Evolutionary conservation across 2,329 filamentous ascomycete species (phyloP).

Genomic region (Xylaria sp.): DNA sequence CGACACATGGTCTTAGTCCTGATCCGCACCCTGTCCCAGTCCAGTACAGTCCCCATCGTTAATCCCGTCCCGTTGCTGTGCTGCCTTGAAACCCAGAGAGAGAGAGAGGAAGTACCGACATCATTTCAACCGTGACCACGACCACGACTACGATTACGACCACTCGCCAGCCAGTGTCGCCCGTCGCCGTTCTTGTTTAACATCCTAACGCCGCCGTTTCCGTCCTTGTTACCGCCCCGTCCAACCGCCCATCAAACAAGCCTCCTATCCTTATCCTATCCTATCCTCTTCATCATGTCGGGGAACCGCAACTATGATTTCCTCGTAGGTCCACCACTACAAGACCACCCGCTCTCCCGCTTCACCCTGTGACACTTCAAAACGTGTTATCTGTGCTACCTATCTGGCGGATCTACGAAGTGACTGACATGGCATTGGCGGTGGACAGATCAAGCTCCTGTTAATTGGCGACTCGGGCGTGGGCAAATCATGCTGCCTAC

Average conservation of each 20-base stretch:
- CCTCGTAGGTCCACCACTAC: constrained; percentile 72
- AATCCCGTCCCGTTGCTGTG: constrained; percentile 12
- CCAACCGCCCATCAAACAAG: constrained; percentile 16
- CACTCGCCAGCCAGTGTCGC: constrained; percentile 22
- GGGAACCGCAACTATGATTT: constrained; percentile 99
- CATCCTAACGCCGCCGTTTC: constrained; percentile 21
- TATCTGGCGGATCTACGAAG: neutral
- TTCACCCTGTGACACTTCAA: neutral
- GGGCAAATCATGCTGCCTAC: constrained; percentile 95
- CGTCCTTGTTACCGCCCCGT: constrained; percentile 16
- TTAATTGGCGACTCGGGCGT: constrained; percentile 97
- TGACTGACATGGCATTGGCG: constrained; percentile 36
- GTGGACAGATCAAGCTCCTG: constrained; percentile 87
- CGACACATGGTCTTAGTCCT: constrained; percentile 30
- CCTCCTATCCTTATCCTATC: neutral
- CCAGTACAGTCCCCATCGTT: neutral
- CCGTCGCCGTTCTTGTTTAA: constrained; percentile 25
- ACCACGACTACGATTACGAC: constrained; percentile 15
- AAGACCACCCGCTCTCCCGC: neutral
- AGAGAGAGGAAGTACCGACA: constrained; percentile 5
- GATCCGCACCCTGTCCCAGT: neutral
- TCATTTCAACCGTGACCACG: constrained; percentile 12
- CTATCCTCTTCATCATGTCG: constrained; percentile 73
- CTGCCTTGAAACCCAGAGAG: constrained; percentile 12
- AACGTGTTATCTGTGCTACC: neutral